Evolutionary conservation across 345 rosid species (phyloP).

Genomic region (Triadica sebifera): DNA sequence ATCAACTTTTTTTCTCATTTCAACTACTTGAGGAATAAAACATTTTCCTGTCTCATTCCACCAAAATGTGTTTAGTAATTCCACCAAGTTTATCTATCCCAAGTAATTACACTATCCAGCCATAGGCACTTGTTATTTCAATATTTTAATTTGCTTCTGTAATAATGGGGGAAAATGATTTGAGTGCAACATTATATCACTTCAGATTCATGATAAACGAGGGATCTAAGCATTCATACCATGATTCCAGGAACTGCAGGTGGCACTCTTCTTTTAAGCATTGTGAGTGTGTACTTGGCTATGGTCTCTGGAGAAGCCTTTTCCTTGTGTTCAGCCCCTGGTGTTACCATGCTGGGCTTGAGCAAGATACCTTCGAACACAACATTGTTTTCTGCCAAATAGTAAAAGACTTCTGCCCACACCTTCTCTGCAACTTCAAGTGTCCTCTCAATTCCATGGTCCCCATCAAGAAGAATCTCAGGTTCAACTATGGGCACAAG

Average conservation of each 20-base stretch:
- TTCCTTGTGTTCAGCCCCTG: conserved; percentile 92
- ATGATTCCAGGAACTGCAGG: conserved; percentile 98
- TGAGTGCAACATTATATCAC: neutral
- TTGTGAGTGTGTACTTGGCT: conserved; percentile 84
- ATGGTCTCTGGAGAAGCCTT: conserved; percentile 88
- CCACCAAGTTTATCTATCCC: neutral
- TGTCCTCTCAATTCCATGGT: conserved; percentile 89
- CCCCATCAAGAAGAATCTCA: conserved; percentile 96
- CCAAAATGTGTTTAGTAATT: neutral
- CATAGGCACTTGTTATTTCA: neutral
- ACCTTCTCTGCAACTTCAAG: conserved; percentile 97
- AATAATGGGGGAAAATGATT: neutral
- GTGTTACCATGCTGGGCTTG: conserved; percentile 99
- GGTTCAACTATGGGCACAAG: conserved; percentile 99
- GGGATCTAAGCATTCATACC: conserved; percentile 39
- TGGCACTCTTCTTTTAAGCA: conserved; percentile 93
- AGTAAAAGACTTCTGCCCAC: conserved; percentile 95
- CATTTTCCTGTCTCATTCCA: neutral
- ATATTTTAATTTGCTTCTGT: neutral
- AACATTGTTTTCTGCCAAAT: conserved; percentile 90
- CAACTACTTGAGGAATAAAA: neutral
- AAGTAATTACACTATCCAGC: neutral
- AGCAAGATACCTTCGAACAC: conserved; percentile 84
- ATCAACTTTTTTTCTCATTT: neutral
- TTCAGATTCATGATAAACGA: conserved; percentile 1